Evolutionary conservation across 139 green algal genomes (phyloP).

Genomic region (Volvox africanus): DNA sequence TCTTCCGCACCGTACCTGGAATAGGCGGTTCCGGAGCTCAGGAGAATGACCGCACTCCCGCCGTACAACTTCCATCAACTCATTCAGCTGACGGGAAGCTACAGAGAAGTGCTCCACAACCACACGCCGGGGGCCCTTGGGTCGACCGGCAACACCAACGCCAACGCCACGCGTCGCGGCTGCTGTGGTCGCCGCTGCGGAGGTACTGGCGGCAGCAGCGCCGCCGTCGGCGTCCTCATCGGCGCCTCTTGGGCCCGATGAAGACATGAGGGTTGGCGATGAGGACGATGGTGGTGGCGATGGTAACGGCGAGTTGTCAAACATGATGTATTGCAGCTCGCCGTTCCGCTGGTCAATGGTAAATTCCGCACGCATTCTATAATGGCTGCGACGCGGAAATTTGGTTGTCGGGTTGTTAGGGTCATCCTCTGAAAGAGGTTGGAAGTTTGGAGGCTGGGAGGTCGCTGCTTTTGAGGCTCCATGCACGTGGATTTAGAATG

Average conservation of each 20-base stretch:
- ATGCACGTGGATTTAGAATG: too few relatives aligned
- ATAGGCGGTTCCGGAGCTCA: constrained; percentile 70
- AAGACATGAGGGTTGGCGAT: not conserved
- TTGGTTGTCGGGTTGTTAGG: too few relatives aligned
- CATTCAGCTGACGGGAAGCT: constrained; percentile 68
- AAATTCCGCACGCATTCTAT: constrained; percentile 78
- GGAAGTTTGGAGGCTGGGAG: too few relatives aligned
- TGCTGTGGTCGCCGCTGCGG: not conserved
- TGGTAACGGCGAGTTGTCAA: constrained; percentile 12
- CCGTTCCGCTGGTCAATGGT: constrained; percentile 23
- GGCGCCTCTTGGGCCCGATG: not conserved
- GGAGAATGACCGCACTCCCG: constrained; percentile 48
- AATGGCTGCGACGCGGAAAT: constrained; percentile 58
- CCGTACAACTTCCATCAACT: constrained; percentile 84
- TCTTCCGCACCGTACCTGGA: constrained; percentile 59
- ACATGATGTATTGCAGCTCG: constrained; percentile 50
- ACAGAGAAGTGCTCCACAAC: constrained; percentile 87
- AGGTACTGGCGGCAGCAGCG: not conserved
- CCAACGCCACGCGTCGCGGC: not conserved
- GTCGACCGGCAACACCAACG: not conserved
- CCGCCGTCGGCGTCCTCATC: not conserved
- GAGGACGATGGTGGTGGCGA: not conserved
- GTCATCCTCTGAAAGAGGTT: too few relatives aligned
- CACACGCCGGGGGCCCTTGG: constrained; percentile 47
- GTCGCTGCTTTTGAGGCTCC: too few relatives aligned